These are phyloP conservation scores for Stromatinia cepivora DNA, from an alignment of 2,329 filamentous ascomycete genomes.

Conservation along the genomic window DNA sequence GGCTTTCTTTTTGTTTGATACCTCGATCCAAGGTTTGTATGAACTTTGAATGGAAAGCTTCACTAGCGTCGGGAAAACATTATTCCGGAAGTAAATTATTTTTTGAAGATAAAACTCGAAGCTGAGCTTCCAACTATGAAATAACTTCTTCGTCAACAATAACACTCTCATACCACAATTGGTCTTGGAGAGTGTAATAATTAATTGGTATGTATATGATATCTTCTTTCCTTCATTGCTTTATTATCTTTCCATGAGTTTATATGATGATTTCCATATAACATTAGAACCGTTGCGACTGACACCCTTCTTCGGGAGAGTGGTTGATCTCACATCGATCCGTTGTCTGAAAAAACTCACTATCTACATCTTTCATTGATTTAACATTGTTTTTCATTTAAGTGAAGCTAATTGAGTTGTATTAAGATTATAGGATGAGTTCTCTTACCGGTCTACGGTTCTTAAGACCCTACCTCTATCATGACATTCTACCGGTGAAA, in stretches of 20 bases:
- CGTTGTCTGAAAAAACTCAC: slow-evolving; percentile 46
- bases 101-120: slow-evolving; percentile 10
- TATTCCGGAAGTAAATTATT: slow-evolving; percentile 4
- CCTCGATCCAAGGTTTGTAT: background rate
- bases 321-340: slow-evolving; percentile 54
- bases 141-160: background rate
- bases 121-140: background rate
- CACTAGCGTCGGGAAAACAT: slow-evolving; percentile 11
- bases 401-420: slow-evolving; percentile 24
- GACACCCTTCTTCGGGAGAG: slow-evolving; percentile 46
- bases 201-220: background rate
- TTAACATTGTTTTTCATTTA: slow-evolving; percentile 23
- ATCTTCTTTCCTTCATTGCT: background rate
- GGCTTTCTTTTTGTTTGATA: slow-evolving; percentile 1
- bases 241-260: slow-evolving; percentile 2
- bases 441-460: slow-evolving; percentile 49
- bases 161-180: slow-evolving; percentile 15
- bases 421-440: slow-evolving; percentile 46
- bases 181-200: slow-evolving; percentile 1
- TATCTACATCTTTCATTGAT: slow-evolving; percentile 16
- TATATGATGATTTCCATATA: slow-evolving; percentile 53
- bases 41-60: slow-evolving; percentile 14
- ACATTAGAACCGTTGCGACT: slow-evolving; percentile 61
- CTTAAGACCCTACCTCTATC: slow-evolving; percentile 56
- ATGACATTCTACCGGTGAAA: slow-evolving; percentile 34